phyloP scores from a whole-genome alignment of 2,329 filamentous ascomycete genomes.

The Apiospora koreana region DNA sequence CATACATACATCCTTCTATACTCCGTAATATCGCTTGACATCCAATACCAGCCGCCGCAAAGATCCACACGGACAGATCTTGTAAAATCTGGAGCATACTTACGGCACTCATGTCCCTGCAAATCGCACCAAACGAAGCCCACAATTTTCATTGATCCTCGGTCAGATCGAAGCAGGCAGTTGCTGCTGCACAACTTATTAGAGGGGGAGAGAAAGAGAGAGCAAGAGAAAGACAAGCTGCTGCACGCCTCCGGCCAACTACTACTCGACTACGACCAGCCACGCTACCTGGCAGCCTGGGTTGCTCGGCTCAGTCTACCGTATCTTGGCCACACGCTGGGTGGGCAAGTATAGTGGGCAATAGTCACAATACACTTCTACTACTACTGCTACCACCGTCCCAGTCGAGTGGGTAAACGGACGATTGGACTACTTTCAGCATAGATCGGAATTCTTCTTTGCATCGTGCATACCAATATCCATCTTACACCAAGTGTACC shows the following conservation, averaged over 20 bases:
- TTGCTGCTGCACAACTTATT: background rate
- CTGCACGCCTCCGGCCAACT: background rate
- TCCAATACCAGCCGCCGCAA: background rate
- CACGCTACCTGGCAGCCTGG: background rate
- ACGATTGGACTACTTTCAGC: background rate
- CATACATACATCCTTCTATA: slow-evolving; percentile 8
- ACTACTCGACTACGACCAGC: background rate
- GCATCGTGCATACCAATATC: slow-evolving; percentile 1
- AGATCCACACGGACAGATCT: slow-evolving; percentile 14
- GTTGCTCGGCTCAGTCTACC: background rate
- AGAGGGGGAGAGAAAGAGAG: no score
- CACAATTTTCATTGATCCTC: background rate
- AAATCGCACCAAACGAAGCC: background rate
- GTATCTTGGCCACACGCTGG: background rate
- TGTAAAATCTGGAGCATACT: slow-evolving; percentile 14
- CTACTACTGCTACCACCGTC: background rate
- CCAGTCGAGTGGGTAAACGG: background rate
- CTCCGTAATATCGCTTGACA: slow-evolving; percentile 8
- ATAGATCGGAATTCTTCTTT: slow-evolving; percentile 3
- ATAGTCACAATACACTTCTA: background rate
- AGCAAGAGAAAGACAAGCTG: no score
- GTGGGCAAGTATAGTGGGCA: background rate
- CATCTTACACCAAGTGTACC: background rate
- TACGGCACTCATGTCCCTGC: slow-evolving; percentile 9
- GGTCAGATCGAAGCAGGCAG: background rate